These are phyloP conservation scores for Gossypioides kirkii DNA, from an alignment of 345 rosid species.

Conservation along the genomic window DNA sequence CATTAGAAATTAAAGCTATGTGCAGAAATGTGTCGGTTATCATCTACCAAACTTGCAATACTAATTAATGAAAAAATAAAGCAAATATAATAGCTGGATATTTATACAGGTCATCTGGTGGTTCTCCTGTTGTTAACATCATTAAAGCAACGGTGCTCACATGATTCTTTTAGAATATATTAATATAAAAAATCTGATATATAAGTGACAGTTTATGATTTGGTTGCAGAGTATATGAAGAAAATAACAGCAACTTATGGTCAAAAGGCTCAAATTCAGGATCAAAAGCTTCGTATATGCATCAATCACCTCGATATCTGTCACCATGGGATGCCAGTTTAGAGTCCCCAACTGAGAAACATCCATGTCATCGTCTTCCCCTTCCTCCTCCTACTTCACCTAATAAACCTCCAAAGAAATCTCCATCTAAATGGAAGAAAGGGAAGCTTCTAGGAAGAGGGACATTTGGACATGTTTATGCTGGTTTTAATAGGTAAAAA, in stretches of 20 bases:
- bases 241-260: constrained; percentile 2
- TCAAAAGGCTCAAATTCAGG: background rate
- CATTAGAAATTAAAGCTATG: too few species aligned
- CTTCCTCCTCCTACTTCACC: constrained; percentile 9
- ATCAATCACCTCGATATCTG: background rate
- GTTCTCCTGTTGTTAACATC: too few species aligned
- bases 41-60: background rate
- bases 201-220: background rate
- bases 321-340: constrained; percentile 2
- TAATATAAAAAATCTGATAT: too few species aligned
- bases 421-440: constrained; percentile 17
- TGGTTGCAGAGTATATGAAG: constrained; percentile 4
- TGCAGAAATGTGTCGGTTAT: background rate
- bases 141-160: too few species aligned
- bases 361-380: constrained; percentile 16
- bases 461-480: constrained; percentile 23
- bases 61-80: background rate
- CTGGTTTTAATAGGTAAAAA: constrained; percentile 12
- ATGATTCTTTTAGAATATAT: too few species aligned
- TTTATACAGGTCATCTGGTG: too few species aligned
- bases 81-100: too few species aligned
- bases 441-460: constrained; percentile 25
- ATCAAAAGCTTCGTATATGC: constrained; percentile 10
- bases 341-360: constrained; percentile 6
- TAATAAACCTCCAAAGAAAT: background rate